Conservation (phyloP, 257 asterid species). For the Misopates orontium region DNA sequence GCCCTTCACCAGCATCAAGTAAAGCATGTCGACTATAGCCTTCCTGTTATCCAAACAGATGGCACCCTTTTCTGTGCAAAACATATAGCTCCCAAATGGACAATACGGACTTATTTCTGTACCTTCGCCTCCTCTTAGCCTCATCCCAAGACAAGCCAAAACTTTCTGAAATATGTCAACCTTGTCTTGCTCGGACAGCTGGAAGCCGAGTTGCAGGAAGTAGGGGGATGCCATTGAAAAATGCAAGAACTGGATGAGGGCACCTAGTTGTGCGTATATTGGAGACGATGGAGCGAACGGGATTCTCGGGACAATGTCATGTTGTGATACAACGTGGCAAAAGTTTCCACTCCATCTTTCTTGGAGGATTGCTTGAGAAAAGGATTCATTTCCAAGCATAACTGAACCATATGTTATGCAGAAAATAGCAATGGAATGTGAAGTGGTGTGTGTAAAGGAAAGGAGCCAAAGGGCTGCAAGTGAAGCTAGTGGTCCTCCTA, state of each 20-base stretch:
- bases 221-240: conserved; percentile 40
- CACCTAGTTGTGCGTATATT: conserved; percentile 33
- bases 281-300: conserved; percentile 60
- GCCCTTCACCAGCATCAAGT: conserved; percentile 47
- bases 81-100: conserved; percentile 84
- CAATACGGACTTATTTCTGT: conserved; percentile 38
- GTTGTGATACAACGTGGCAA: conserved; percentile 66
- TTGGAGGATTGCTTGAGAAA: conserved; percentile 65
- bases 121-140: conserved; percentile 33
- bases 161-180: conserved; percentile 38
- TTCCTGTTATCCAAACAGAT: conserved; percentile 63
- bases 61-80: conserved; percentile 68
- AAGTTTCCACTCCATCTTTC: conserved; percentile 81
- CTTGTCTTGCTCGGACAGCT: conserved; percentile 36
- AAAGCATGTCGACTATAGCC: conserved; percentile 60
- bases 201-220: conserved; percentile 28
- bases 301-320: conserved; percentile 74
- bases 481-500: conserved; percentile 84
- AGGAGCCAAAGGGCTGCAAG: conserved; percentile 79
- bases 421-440: conserved; percentile 47
- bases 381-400: conserved; percentile 69
- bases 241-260: conserved; percentile 53
- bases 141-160: conserved; percentile 39
- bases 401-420: conserved; percentile 86
- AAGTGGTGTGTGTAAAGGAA: conserved; percentile 37